Evolutionary conservation across 805 yeast species (phyloP).

Genomic region (Myxozyma neotropica): DNA sequence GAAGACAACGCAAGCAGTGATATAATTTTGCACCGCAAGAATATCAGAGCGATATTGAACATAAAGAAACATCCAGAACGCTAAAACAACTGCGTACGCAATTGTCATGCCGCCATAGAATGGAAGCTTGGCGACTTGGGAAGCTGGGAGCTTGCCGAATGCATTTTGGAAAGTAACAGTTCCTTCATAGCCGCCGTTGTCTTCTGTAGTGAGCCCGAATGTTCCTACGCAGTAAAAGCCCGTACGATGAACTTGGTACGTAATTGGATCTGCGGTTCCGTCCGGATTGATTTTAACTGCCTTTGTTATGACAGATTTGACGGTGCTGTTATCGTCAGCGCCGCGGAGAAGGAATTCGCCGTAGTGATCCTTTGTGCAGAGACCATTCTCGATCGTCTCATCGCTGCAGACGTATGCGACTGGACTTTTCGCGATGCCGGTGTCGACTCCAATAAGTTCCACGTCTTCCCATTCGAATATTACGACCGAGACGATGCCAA

Average conservation of each 20-base stretch:
- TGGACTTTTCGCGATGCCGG: slow-evolving; percentile 46
- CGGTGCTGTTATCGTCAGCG: slow-evolving; percentile 15
- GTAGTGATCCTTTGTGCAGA: slow-evolving; percentile 58
- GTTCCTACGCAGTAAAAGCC: slow-evolving; percentile 94
- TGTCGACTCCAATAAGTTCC: slow-evolving; percentile 60
- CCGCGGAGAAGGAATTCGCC: slow-evolving; percentile 64
- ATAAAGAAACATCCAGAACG: slow-evolving; percentile 82
- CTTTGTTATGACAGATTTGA: slow-evolving; percentile 26
- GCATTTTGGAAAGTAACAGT: slow-evolving; percentile 86
- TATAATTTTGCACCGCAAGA: slow-evolving; percentile 85
- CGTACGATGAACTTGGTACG: slow-evolving; percentile 68
- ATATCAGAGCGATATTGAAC: slow-evolving; percentile 84
- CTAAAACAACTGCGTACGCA: slow-evolving; percentile 76
- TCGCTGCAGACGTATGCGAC: slow-evolving; percentile 71
- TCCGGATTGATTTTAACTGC: slow-evolving; percentile 49
- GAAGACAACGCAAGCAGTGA: slow-evolving; percentile 81
- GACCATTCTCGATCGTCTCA: slow-evolving; percentile 55
- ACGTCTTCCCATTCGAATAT: slow-evolving; percentile 84
- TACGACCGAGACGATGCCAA: slow-evolving; percentile 60
- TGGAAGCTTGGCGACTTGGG: slow-evolving; percentile 88
- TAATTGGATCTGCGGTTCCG: slow-evolving; percentile 56
- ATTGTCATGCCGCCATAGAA: slow-evolving; percentile 84
- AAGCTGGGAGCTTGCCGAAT: slow-evolving; percentile 84
- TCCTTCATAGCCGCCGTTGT: slow-evolving; percentile 55
- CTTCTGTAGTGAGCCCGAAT: slow-evolving; percentile 48